These are phyloP conservation scores for Drechslera avenae DNA, from an alignment of 2,329 filamentous ascomycete genomes.

Conservation along the genomic window DNA sequence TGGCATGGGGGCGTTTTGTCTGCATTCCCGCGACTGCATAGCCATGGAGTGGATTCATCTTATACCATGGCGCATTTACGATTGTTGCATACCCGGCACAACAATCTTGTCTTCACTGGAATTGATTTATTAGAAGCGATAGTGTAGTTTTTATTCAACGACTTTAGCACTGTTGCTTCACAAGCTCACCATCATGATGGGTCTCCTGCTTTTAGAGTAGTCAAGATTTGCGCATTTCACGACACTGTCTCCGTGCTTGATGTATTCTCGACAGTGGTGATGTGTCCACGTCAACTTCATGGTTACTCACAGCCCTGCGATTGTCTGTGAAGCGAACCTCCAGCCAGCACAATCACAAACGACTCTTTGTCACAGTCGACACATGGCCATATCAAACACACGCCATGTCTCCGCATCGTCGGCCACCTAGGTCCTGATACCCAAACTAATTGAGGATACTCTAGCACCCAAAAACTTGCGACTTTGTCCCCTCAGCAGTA, in stretches of 20 bases:
- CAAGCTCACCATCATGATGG: too few relatives aligned
- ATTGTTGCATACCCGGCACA: conserved; percentile 23
- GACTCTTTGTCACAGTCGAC: conserved; percentile 9
- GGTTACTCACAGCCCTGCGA: conserved; percentile 1
- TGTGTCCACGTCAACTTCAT: neutral
- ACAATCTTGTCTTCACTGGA: conserved; percentile 26
- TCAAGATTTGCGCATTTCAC: too few relatives aligned
- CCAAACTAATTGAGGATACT: neutral
- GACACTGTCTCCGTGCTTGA: too few relatives aligned
- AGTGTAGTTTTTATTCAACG: conserved; percentile 25
- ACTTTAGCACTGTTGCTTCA: conserved; percentile 9
- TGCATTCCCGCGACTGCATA: conserved; percentile 39
- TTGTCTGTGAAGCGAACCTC: neutral
- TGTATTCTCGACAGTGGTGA: too few relatives aligned
- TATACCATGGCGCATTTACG: conserved; percentile 26
- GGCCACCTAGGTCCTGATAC: neutral
- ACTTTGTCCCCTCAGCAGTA: neutral
- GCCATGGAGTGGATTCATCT: conserved; percentile 35
- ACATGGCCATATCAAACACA: conserved; percentile 9
- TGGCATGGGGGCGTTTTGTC: conserved; percentile 33
- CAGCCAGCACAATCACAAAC: conserved; percentile 21
- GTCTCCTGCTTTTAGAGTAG: too few relatives aligned
- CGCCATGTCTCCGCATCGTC: neutral
- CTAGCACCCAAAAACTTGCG: neutral
- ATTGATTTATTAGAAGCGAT: conserved; percentile 17